Conservation (phyloP, 2,329 filamentous ascomycete species). For the Pseudogymnoascus pannorum region DNA sequence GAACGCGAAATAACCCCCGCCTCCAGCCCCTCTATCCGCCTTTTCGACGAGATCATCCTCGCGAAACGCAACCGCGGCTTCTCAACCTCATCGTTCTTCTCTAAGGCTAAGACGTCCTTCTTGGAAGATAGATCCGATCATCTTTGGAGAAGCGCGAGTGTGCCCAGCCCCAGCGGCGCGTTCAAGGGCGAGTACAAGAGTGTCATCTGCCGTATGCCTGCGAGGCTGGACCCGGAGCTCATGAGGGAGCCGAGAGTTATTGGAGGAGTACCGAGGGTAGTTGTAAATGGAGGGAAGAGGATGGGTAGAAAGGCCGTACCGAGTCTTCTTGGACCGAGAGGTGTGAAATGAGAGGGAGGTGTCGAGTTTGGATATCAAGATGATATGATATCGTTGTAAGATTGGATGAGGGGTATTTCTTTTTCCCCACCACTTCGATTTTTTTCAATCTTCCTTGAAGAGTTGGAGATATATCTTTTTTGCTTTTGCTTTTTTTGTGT, state of each 20-base stretch:
- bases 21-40: constrained; percentile 58
- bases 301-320: constrained; percentile 30
- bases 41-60: constrained; percentile 79
- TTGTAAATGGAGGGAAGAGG: constrained; percentile 29
- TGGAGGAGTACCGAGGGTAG: constrained; percentile 66
- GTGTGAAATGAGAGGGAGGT: neutral
- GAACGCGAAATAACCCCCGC: constrained; percentile 62
- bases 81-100: constrained; percentile 50
- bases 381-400: constrained; percentile 5
- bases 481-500: neutral
- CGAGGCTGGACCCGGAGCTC: constrained; percentile 73
- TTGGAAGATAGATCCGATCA: constrained; percentile 69
- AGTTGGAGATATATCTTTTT: neutral
- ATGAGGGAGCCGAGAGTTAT: constrained; percentile 92
- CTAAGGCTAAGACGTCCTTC: constrained; percentile 43
- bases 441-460: neutral
- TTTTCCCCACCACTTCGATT: neutral
- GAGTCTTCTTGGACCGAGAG: constrained; percentile 24
- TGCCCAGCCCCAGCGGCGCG: constrained; percentile 52
- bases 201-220: constrained; percentile 60
- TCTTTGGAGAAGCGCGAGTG: constrained; percentile 65
- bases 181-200: constrained; percentile 56
- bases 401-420: neutral
- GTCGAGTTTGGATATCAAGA: neutral
- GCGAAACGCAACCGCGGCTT: constrained; percentile 64